A percentile compares a stretch with the other conserved stretches of the same genome.
Evolutionary conservation across 2,329 filamentous ascomycete species (phyloP).

Genomic region (Paecilomyces sp.): DNA sequence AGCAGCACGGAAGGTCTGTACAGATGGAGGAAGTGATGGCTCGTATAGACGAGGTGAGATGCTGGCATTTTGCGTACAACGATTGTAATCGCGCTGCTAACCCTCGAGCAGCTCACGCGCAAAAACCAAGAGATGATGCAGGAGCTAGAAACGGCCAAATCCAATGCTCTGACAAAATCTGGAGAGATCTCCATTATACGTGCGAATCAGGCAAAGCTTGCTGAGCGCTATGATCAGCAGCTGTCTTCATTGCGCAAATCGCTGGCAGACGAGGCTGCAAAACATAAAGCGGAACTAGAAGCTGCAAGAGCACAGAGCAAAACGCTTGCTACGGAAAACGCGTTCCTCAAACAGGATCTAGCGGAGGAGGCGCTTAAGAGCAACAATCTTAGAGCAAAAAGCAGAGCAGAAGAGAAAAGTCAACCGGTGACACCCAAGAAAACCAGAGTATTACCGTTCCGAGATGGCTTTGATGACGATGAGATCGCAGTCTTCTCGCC

Average conservation of each 20-base stretch:
- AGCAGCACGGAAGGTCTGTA: slow-evolving; percentile 7
- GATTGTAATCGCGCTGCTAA: slow-evolving; percentile 1
- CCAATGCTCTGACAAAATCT: slow-evolving; percentile 42
- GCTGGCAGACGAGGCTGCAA: slow-evolving; percentile 47
- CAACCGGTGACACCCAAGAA: slow-evolving; percentile 46
- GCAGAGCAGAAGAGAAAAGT: slow-evolving; percentile 24
- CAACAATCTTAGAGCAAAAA: slow-evolving; percentile 33
- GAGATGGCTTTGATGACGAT: slow-evolving; percentile 59
- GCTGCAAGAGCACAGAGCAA: slow-evolving; percentile 48
- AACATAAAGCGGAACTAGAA: slow-evolving; percentile 50
- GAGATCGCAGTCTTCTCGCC: slow-evolving; percentile 52
- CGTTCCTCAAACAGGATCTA: slow-evolving; percentile 55
- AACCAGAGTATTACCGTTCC: slow-evolving; percentile 40
- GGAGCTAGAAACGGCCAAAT: slow-evolving; percentile 32
- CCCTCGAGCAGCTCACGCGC: slow-evolving; percentile 24
- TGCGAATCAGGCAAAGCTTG: slow-evolving; percentile 47
- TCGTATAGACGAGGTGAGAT: slow-evolving; percentile 19
- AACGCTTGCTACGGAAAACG: slow-evolving; percentile 50
- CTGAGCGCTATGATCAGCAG: slow-evolving; percentile 47
- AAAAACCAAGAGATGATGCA: slow-evolving; percentile 33
- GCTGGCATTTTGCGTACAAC: background rate
- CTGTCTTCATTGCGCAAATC: slow-evolving; percentile 46
- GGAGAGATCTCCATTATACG: slow-evolving; percentile 58
- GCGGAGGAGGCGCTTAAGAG: slow-evolving; percentile 47
- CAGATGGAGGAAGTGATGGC: slow-evolving; percentile 5